These are phyloP conservation scores for Gossypium sturtianum DNA, from an alignment of 345 rosid genomes.

Conservation along the genomic window DNA sequence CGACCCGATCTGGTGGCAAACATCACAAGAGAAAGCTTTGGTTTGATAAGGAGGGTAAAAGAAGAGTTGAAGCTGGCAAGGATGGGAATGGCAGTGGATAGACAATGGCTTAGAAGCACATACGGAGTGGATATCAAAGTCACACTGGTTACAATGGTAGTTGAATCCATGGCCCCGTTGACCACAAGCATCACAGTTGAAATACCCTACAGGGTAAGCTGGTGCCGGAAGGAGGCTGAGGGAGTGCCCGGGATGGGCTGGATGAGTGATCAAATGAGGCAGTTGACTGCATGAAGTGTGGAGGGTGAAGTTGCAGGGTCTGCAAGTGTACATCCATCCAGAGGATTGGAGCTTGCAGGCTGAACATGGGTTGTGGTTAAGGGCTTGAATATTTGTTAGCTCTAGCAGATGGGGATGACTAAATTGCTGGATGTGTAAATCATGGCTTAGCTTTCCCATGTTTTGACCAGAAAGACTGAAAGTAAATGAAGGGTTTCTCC, in stretches of 20 bases:
- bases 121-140: constrained; percentile 41
- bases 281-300: constrained; percentile 48
- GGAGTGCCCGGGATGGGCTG: constrained; percentile 44
- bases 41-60: constrained; percentile 42
- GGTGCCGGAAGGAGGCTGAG: constrained; percentile 45
- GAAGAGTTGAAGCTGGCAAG: constrained; percentile 38
- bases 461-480: background rate
- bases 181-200: constrained; percentile 56
- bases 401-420: constrained; percentile 57
- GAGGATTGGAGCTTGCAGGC: constrained; percentile 31
- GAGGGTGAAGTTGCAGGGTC: constrained; percentile 50
- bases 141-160: constrained; percentile 48
- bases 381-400: constrained; percentile 25
- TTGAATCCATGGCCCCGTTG: constrained; percentile 41
- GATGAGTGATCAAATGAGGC: constrained; percentile 49
- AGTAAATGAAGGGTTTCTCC: background rate
- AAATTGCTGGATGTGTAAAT: constrained; percentile 34
- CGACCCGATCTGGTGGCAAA: constrained; percentile 38
- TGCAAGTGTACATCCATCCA: constrained; percentile 44
- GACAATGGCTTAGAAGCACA: constrained; percentile 50
- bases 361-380: constrained; percentile 29
- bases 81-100: constrained; percentile 31
- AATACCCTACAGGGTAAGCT: constrained; percentile 34
- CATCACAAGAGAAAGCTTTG: constrained; percentile 50
- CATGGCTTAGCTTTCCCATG: constrained; percentile 46